Evolutionary conservation across 805 yeast genomes (phyloP), one percentile per base, ranked within the genome.

Genomic region (Saturnispora serradocipensis): DNA sequence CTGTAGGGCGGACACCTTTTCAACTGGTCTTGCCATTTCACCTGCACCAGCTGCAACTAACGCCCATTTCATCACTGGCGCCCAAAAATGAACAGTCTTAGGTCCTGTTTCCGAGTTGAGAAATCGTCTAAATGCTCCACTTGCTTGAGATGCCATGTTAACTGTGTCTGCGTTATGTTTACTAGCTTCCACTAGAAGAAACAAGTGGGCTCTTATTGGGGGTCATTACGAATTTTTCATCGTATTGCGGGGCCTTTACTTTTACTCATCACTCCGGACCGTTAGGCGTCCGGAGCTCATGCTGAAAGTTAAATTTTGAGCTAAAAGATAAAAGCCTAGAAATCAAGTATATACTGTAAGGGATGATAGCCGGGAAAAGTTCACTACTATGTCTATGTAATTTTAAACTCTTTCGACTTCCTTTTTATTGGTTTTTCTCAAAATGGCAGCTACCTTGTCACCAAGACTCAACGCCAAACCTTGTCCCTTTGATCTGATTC

Each of bases 401-500:
- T 15, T 10, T 20, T 32, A 46, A 20, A 38, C 48, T 20, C 50
- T 40, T 48, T 48, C 50, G 5, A 48, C 46, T 2, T 20, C 35
- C 40, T 48, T 40, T 13, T 42, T 71, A 53, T 72, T 74, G 47
- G 72, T 69, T 63, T 76, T 75, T 55, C 85, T 79, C 45, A 91
- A 85, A 66, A 88, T 80, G 50, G 87, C 75, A 49, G 97, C 95
- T 50, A 91, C 93, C 61, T 89, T 80, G 63, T 93, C 98, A 56
- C 99, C 99, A 60, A 95, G 74, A 2, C 96, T 84, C 56, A 95
- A 73, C 7, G 99, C 99, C 58, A 95, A 76, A 5, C 99, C 99
- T 74, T 95, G 98, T 22, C 97, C 96, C 78, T 91, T 90, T 16
- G 97, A 86, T 71, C 99, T 82, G 62, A 93, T 90, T 71, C 99